Evolutionary conservation across 306 rosid species (phyloP), one percentile per base, ranked within the genome.

Genomic region (Hippophae tibetana): DNA sequence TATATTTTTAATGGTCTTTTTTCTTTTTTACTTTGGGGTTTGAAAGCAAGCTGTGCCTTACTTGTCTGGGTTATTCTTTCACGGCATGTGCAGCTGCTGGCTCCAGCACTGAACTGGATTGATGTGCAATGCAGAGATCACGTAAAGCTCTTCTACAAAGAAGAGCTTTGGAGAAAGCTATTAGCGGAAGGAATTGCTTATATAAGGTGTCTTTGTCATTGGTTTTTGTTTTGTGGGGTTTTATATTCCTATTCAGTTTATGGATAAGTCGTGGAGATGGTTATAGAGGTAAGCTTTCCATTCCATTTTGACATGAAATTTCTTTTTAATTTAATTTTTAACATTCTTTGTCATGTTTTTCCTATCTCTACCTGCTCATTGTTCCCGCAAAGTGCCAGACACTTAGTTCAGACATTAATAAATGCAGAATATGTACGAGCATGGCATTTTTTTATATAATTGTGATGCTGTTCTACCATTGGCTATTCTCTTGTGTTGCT

Each of bases 41-140:
- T 47, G 44, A 67, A 57, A 70, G 50, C 69, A 61, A 54, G 61
- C 59, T 73, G 55, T 42, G 10, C 14, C 69, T 43, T 69, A 62
- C 53, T 69, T 69, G 11, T 69, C 8, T 62, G 49, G 87, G 66
- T 42, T 47, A 44, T 48, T 65, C 42, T 42, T 57, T 54, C 57
- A 70, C 60, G 38, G 3, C 23, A 47, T 57, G 52, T 53, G 56
- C 11, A 44, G 47, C 3, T 41, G 47, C 50, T 62, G 42, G 78
- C 50, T 58, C 40, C 67, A 45, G 78, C 50, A 61, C 40, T 69
- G 76, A 59, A 73, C 64, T 65, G 71, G 76, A 69, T 88, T 85
- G 69, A 83, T 84, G 89, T 72, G 79, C 82, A 27, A 92, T 87
- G 98, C 98, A 85, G 82, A 78, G 80, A 64, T 84, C 89, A 42